Evolutionary conservation across 306 rosid species (phyloP), one percentile per base, ranked within the genome.

Genomic region (Canavalia ensiformis): DNA sequence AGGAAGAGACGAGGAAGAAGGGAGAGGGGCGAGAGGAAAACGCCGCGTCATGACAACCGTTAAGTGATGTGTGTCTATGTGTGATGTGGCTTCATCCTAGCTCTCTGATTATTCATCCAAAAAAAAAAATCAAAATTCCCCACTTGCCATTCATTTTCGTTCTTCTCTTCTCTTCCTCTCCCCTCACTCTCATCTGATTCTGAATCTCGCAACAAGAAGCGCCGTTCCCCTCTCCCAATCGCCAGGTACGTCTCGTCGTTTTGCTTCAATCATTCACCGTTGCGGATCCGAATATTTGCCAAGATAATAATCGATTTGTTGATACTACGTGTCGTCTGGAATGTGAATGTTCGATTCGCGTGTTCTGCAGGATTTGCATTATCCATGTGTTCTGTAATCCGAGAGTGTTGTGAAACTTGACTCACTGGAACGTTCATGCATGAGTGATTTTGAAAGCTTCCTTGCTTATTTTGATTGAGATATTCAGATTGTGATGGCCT

Each of bases 401-500:
- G 46, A 13, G 72, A 62, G 76, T 62, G 41, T 82, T 55, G 28
- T 45, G 60, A 46, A 78, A 41, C 64, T 84, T 44, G 39, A 68
- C n/a, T 35, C 47, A 41, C 37, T 10, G 31, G 34, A 50, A 66
- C 65, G 74, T 62, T 8, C 45, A 70, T 84, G 78, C 59, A 39
- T 75, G 80, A 83, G 74, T 83, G 68, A 57, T 54, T 76, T 64
- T 67, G 85, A 87, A 87, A 72, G 84, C 58, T 78, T 82, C 51
- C 13, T 30, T 82, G 76, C 5, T 7, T 34, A 60, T 51, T 18
- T 71, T 71, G 75, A 60, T 66, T 68, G 84, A 35, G 77, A 75
- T 83, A 81, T 66, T n/a, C 33, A 69, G 79, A 79, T 63, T 68
- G 68, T 44, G 83, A 90, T 91, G 98, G 88, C 86, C 72, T 85